These are phyloP conservation scores for Helminthosporium solani DNA, from an alignment of 2,329 filamentous ascomycete genomes.

Conservation along the genomic window DNA sequence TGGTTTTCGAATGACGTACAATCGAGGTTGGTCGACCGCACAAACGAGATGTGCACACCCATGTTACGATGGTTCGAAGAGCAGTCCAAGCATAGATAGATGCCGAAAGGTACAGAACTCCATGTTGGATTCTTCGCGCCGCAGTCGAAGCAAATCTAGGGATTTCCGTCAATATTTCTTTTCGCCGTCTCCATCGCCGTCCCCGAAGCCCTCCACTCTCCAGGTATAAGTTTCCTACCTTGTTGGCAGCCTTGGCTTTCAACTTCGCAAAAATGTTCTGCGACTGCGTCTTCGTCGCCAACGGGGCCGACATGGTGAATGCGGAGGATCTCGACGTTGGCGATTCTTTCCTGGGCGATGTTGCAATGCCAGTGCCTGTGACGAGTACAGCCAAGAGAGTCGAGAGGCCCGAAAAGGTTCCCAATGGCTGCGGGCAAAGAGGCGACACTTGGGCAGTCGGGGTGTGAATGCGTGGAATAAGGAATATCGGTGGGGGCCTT, in stretches of 20 bases:
- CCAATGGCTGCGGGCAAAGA: neutral
- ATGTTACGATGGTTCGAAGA: constrained; percentile 96
- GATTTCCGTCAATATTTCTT: constrained; percentile 21
- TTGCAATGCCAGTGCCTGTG: neutral
- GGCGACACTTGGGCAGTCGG: neutral
- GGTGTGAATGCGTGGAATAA: neutral
- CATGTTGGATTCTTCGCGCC: constrained; percentile 96
- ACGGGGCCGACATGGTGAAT: neutral
- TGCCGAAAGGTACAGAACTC: constrained; percentile 95
- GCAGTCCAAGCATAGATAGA: constrained; percentile 97
- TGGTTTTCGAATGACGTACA: constrained; percentile 61
- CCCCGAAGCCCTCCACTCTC: neutral
- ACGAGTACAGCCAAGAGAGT: neutral
- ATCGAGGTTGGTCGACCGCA: constrained; percentile 96
- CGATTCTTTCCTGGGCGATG: too few species aligned
- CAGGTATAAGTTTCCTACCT: constrained; percentile 59
- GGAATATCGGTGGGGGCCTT: constrained; percentile 5
- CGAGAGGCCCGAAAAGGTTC: too few species aligned
- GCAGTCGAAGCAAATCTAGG: constrained; percentile 95
- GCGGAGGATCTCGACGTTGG: neutral
- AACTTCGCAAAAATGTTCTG: constrained; percentile 97
- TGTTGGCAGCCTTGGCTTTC: constrained; percentile 92
- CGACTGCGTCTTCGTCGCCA: constrained; percentile 88
- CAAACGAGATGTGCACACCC: constrained; percentile 98
- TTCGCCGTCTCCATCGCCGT: constrained; percentile 14